Percentiles rank a stretch among this genome's conserved stretches.
Evolutionary conservation across 305 asterid genomes (phyloP).

Genomic region (Euphrasia arctica): DNA sequence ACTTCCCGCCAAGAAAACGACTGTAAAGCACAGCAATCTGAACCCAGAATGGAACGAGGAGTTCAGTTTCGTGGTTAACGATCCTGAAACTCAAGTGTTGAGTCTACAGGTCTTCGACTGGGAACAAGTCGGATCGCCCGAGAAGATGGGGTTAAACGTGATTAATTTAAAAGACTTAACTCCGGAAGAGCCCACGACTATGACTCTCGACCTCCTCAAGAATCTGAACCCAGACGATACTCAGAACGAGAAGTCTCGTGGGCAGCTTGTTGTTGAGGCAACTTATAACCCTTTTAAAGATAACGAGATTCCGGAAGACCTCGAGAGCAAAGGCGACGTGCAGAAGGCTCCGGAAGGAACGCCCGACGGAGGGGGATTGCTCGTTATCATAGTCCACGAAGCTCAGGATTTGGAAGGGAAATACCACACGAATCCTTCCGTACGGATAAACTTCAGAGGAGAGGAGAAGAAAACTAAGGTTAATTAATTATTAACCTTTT

Average conservation of each 20-base stretch:
- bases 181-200: slow-evolving; percentile 57
- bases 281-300: slow-evolving; percentile 58
- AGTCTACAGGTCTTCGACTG: slow-evolving; percentile 64
- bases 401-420: slow-evolving; percentile 87
- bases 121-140: slow-evolving; percentile 88
- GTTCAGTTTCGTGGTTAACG: slow-evolving; percentile 68
- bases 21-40: slow-evolving; percentile 65
- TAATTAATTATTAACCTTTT: slow-evolving; percentile 1
- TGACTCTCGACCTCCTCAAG: slow-evolving; percentile 66
- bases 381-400: slow-evolving; percentile 69
- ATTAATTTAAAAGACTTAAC: slow-evolving; percentile 53
- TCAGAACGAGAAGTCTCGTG: slow-evolving; percentile 62
- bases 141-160: slow-evolving; percentile 67
- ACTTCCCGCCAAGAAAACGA: slow-evolving; percentile 64
- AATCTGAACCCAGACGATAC: slow-evolving; percentile 49
- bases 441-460: slow-evolving; percentile 57
- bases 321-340: slow-evolving; percentile 38
- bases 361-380: slow-evolving; percentile 76
- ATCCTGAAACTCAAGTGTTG: slow-evolving; percentile 61
- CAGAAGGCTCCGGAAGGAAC: slow-evolving; percentile 91
- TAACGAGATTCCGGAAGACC: slow-evolving; percentile 30
- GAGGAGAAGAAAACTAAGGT: slow-evolving; percentile 79
- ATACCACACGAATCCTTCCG: slow-evolving; percentile 72
- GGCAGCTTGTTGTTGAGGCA: slow-evolving; percentile 62
- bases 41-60: slow-evolving; percentile 98